Evolutionary conservation across 2,329 filamentous ascomycete genomes (phyloP).

Genomic region (Paramyrothecium sp.): DNA sequence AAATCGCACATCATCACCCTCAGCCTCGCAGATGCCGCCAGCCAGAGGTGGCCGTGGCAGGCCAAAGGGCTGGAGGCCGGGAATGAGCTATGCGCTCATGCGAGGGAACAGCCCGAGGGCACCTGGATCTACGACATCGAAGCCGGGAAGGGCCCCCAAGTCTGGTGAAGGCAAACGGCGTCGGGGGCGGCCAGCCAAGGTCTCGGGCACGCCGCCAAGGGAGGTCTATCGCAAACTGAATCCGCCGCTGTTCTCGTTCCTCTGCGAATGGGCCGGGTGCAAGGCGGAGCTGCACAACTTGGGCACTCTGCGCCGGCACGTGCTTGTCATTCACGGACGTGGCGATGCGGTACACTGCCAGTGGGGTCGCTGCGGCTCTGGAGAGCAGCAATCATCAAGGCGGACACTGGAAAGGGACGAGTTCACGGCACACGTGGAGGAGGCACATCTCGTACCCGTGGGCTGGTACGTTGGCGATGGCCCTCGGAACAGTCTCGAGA

Average conservation of each 20-base stretch:
- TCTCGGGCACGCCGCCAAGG: constrained; percentile 33
- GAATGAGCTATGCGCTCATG: constrained; percentile 25
- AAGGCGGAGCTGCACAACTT: constrained; percentile 62
- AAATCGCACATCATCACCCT: background rate
- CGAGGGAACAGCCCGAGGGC: constrained; percentile 14
- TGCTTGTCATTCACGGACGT: constrained; percentile 47
- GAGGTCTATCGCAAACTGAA: constrained; percentile 39
- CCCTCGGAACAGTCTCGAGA: constrained; percentile 37
- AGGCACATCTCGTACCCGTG: constrained; percentile 50
- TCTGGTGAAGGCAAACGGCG: constrained; percentile 28
- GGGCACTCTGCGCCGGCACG: constrained; percentile 55
- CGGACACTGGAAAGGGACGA: constrained; percentile 34
- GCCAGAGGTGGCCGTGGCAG: constrained; percentile 33
- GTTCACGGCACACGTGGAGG: constrained; percentile 51
- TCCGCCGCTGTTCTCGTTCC: constrained; percentile 48
- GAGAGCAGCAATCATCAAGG: constrained; percentile 9
- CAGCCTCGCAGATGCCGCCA: background rate
- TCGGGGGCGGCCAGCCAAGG: constrained; percentile 40
- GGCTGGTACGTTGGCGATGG: constrained; percentile 62
- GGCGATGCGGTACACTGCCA: constrained; percentile 15
- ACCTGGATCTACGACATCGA: constrained; percentile 18
- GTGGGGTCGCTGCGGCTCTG: constrained; percentile 29
- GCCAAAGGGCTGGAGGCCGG: constrained; percentile 43
- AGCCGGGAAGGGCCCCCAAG: constrained; percentile 22
- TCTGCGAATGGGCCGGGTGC: constrained; percentile 60